A percentile compares a stretch with the other conserved stretches of the same genome.
phyloP scores from a whole-genome alignment of 305 asterid species.

The Caryopteris hybrid region DNA sequence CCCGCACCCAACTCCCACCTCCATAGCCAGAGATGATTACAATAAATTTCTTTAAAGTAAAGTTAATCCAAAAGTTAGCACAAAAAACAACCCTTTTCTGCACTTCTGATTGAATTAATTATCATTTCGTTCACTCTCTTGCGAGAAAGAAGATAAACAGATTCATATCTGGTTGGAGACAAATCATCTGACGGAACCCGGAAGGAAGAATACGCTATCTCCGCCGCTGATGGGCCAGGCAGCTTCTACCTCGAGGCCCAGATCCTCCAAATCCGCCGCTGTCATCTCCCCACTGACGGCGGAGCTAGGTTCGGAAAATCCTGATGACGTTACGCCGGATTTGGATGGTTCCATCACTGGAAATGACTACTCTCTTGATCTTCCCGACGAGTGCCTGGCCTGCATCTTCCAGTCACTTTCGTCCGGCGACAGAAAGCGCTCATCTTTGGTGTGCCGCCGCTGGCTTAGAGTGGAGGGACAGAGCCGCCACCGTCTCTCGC shows the following conservation, averaged over 20 bases:
- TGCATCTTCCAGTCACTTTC: constrained; percentile 53
- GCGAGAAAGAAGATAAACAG: constrained; percentile 1
- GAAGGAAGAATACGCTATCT: background rate
- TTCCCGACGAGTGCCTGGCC: constrained; percentile 73
- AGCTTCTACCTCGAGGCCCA: constrained; percentile 42
- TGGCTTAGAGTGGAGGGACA: constrained; percentile 75
- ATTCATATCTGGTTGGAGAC: background rate
- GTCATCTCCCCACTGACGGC: constrained; percentile 24
- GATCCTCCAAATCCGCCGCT: constrained; percentile 37
- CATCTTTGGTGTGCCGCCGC: constrained; percentile 65
- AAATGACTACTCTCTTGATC: constrained; percentile 36
- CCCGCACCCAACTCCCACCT: constrained; percentile 13
- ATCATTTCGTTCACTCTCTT: background rate
- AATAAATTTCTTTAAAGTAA: constrained; percentile 3
- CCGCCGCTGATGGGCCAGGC: constrained; percentile 63
- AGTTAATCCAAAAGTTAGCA: constrained; percentile 14
- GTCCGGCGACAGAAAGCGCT: constrained; percentile 63
- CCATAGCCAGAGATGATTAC: background rate
- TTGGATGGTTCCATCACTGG: constrained; percentile 17
- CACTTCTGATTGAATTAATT: constrained; percentile 5
- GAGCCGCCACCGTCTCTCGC: constrained; percentile 73
- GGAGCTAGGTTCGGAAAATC: constrained; percentile 5
- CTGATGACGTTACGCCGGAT: constrained; percentile 4
- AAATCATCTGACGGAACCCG: background rate
- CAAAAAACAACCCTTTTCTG: constrained; percentile 5